Evolutionary conservation across 495 filamentous ascomycete genomes (phyloP), one percentile per base, ranked within the genome.

Genomic region (Xylaria longipes): DNA sequence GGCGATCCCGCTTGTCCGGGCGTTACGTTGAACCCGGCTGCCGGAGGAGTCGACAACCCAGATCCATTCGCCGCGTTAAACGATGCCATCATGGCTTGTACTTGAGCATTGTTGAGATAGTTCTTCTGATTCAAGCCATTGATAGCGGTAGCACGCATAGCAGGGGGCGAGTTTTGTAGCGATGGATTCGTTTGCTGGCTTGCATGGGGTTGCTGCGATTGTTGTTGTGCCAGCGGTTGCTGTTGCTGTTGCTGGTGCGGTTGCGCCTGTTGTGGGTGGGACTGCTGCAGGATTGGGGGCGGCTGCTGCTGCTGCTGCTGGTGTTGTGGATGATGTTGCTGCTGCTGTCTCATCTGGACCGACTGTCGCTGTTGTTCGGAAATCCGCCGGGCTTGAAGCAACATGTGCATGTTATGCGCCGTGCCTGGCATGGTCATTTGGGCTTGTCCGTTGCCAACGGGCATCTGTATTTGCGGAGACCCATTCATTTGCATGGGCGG

Each of bases 391-490:
- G 86, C 87, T 69, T 86, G 86, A 71, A 87, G 74, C 70, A 87
- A 81, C 60, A 87, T 77, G 66, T 83, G 82, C 46, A 87, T 80
- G 62, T 93, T 89, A 29, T 85, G 82, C 78, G 91, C 88, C n/a
- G 87, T 68, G 69, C 86, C 89, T 14, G 87, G 89, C 81, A 94
- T 91, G 7, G 89, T 86, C 74, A 92, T 82, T 17, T 90, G 81
- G 50, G 88, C 81, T 80, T 86, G 89, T 74, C 82, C 90, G 78
- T 83, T 88, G 74, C 87, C 85, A 67, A 79, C 85, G 77, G 82
- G 84, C 60, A 91, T 90, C 84, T 97, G 93, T 41, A 90, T 90
- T 52, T 90, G 92, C 57, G 91, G 90, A 71, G 94, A 85, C 75
- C 89, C 88, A 74, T 91, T 90, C 84, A 91, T 88, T 33, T 85